phyloP scores from a whole-genome alignment of 257 asterid genomes.

The Ophiorrhiza pumila region DNA sequence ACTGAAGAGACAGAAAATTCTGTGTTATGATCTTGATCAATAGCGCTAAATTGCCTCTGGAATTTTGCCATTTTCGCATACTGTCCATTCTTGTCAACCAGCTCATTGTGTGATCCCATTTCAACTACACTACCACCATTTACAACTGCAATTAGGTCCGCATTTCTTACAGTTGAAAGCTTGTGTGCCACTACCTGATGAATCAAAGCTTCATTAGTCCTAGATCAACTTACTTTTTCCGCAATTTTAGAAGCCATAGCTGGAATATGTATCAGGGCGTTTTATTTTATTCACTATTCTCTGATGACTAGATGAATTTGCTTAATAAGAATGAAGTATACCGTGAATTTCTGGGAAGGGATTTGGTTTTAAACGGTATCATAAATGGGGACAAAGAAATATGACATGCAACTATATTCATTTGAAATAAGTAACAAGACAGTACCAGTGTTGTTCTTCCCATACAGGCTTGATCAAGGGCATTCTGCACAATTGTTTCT shows the following conservation, averaged over 20 bases:
- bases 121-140: slow-evolving; percentile 53
- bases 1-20: slow-evolving; percentile 38
- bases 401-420: not conserved
- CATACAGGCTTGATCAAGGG: slow-evolving; percentile 76
- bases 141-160: slow-evolving; percentile 67
- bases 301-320: not conserved
- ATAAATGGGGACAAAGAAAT: not conserved
- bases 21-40: slow-evolving; percentile 45
- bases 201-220: not conserved
- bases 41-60: slow-evolving; percentile 56
- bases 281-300: not conserved
- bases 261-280: not conserved
- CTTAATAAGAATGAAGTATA: not conserved
- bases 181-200: slow-evolving; percentile 86
- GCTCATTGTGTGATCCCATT: slow-evolving; percentile 62
- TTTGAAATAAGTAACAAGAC: not conserved
- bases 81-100: slow-evolving; percentile 53
- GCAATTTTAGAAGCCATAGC: not conserved
- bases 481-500: slow-evolving; percentile 71
- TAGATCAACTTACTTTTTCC: not conserved
- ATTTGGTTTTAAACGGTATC: not conserved
- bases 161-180: slow-evolving; percentile 74
- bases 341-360: not conserved
- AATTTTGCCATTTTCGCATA: slow-evolving; percentile 59
- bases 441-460: slow-evolving; percentile 87